Evolutionary conservation across 108 stramenopile species (phyloP), one percentile per base, ranked within the genome.

Genomic region (Skeletonema marinoi): DNA sequence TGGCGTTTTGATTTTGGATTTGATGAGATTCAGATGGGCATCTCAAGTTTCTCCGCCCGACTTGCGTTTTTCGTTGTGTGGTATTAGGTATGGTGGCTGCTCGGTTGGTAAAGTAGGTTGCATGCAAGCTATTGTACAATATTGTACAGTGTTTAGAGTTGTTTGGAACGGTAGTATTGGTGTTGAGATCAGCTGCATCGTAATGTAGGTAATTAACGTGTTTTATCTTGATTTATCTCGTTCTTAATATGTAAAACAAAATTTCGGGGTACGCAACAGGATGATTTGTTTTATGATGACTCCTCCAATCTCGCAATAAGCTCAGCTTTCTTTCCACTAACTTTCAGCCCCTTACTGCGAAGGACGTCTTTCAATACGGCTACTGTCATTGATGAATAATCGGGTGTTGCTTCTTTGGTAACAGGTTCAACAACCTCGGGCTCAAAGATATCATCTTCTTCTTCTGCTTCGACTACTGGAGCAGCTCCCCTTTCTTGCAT

Each of bases 261-360:
- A 56, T 17, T 51, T n/a, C n/a, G n/a, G n/a, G n/a, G n/a, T n/a
- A n/a, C n/a, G n/a, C n/a, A n/a, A n/a, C n/a, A n/a, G n/a, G 50
- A 25, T 16, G n/a, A 56, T 56, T 29, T 25, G 16, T 14, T 61
- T 69, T 70, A 74, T 1, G 54, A 74, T 65, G 68, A 74, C 61
- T 38, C 60, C 25, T 56, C 54, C 32, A 91, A 50, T 11, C 88
- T 67, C 12, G 78, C 85, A 39, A 88, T 75, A 35, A 91, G 62
- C 35, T 87, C 90, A 8, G 77, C 56, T 46, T 88, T 88, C 71
- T 83, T 91, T n/a, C 88, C 90, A 39, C 86, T 67, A 3, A 77
- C 73, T 70, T 87, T 89, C 41, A 90, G 70, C 1, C 88, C 89
- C 51, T 77, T 67, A 35, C 77, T 65, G 56, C 88, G 87, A 48